These are phyloP conservation scores for Herpetomonas tarakana DNA, from an alignment of 208 protist species.

Conservation along the genomic window DNA sequence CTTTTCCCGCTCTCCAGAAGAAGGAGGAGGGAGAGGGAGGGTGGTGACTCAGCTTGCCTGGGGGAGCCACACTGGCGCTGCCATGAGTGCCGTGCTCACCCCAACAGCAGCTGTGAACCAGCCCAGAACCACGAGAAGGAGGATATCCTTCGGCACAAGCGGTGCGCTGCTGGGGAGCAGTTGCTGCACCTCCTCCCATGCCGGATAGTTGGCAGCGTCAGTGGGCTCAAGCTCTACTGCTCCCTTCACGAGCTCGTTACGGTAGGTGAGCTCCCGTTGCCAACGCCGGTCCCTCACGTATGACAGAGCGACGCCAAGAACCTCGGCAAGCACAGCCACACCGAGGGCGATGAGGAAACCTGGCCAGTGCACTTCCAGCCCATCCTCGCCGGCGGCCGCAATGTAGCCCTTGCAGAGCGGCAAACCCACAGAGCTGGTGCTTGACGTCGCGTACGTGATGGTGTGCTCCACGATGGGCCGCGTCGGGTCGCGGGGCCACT, in stretches of 20 bases:
- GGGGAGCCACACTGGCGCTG: neutral
- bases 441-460: neutral
- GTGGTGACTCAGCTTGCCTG: too few relatives aligned
- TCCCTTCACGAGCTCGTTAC: too few relatives aligned
- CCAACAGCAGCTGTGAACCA: neutral
- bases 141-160: neutral
- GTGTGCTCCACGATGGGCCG: neutral
- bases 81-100: neutral
- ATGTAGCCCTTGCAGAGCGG: neutral
- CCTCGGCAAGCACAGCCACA: neutral
- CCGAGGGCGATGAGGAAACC: neutral
- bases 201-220: too few relatives aligned
- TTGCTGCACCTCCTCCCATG: too few relatives aligned
- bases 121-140: neutral
- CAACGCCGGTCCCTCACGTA: too few relatives aligned
- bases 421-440: neutral
- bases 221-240: too few relatives aligned
- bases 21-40: too few relatives aligned
- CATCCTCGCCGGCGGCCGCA: neutral
- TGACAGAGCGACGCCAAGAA: too few relatives aligned
- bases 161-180: neutral
- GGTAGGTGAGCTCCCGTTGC: too few relatives aligned
- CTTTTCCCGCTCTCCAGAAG: too few relatives aligned
- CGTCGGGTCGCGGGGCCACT: slow-evolving; percentile 1
- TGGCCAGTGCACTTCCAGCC: neutral